Evolutionary conservation across 768 basidiomycete species (phyloP), one percentile per base, ranked within the genome.

Genomic region (Auricularia sp.): DNA sequence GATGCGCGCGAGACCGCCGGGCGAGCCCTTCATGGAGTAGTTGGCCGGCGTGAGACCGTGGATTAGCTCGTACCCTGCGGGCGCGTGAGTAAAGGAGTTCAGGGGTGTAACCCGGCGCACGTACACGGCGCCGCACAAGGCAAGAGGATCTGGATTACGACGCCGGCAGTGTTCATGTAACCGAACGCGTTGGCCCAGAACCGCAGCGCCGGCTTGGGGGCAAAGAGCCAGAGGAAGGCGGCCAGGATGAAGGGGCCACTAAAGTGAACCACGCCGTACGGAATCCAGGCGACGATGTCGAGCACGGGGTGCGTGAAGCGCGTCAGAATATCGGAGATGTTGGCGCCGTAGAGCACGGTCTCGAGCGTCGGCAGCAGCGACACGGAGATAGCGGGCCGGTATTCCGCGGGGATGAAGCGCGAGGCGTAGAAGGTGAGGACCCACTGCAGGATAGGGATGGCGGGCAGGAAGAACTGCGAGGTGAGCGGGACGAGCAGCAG

Each of bases 211-310:
- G 88, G 85, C 65, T 88, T 87, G 2, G 88, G 82, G 18, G 92
- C 88, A 78, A 97, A 94, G 44, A 96, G 84, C 92, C 94, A 98
- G 2, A 96, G 73, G 70, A 92, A 81, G 39, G 87, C 82, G 35
- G 91, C 93, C 61, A 98, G 85, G 66, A 96, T 77, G 75, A 97
- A 90, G 0, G 97, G 97, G 65, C 90, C 74, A 54, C 80, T 80
- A 75, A 96, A 99, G 75, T 99, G 97, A 18, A 86, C 80, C 59
- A 98, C 83, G n/a, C 97, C 97, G 70, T 99, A 99, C 0, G 97
- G 95, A 0, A 98, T 72, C 97, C 96, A 98, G 0, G 96, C 95
- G 54, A 97, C 71, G 70, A 98, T 83, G 74, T 98, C 96, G 67
- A 99, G 85, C 54, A 92, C 69, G 16, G 94, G 91, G 72, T 96